Evolutionary conservation across 2,329 filamentous ascomycete species (phyloP).

Genomic region (Thyridium curvatum): DNA sequence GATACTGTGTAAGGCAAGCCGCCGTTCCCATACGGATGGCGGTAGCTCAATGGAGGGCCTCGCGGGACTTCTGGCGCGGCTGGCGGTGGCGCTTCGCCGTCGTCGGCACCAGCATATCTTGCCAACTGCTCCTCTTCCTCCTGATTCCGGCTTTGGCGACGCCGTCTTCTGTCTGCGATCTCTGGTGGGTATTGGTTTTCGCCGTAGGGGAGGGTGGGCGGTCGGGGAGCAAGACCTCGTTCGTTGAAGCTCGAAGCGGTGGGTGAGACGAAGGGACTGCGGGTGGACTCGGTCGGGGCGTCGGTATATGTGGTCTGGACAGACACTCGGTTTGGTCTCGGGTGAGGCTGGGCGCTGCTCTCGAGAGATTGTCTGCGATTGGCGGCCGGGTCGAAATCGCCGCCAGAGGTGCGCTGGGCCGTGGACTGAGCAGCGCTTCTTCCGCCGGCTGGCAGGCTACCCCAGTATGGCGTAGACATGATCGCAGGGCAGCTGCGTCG

Average conservation of each 20-base stretch:
- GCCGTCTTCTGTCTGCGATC: constrained; percentile 33
- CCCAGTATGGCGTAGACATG: constrained; percentile 53
- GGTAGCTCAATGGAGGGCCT: constrained; percentile 52
- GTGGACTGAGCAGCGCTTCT: constrained; percentile 28
- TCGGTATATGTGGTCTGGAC: constrained; percentile 50
- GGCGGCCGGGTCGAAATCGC: constrained; percentile 20
- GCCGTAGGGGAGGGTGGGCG: constrained; percentile 48
- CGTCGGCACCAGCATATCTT: constrained; percentile 10
- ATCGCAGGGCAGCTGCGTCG: constrained; percentile 9
- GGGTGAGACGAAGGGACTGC: constrained; percentile 52
- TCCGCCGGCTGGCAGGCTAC: constrained; percentile 42
- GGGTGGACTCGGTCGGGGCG: constrained; percentile 50
- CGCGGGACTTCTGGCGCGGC: constrained; percentile 56
- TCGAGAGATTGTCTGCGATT: constrained; percentile 27
- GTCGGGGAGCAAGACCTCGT: constrained; percentile 51
- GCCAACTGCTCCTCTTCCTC: constrained; percentile 27
- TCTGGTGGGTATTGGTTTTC: constrained; percentile 34
- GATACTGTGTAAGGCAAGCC: constrained; percentile 15
- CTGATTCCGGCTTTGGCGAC: constrained; percentile 33
- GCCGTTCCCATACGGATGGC: constrained; percentile 29
- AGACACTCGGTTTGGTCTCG: constrained; percentile 45
- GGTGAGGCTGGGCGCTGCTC: constrained; percentile 26
- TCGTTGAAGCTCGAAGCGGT: constrained; percentile 41
- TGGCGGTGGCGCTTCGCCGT: constrained; percentile 31
- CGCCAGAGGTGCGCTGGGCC: constrained; percentile 30